Conservation (phyloP, 2,329 filamentous ascomycete species). For the Trichothecium roseum region DNA sequence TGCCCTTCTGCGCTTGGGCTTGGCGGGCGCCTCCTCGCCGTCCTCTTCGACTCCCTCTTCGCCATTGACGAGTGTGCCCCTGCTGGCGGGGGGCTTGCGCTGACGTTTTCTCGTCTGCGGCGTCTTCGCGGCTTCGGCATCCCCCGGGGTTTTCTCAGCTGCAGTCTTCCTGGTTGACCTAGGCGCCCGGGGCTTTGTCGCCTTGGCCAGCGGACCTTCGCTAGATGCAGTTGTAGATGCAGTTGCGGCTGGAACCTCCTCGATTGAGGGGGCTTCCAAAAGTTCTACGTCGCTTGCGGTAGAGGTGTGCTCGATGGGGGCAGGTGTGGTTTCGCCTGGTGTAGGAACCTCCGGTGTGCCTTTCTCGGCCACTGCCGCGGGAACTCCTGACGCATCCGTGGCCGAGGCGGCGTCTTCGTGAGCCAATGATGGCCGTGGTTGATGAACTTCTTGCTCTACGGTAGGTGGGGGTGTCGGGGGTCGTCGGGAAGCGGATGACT, state of each 20-base stretch:
- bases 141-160: background rate
- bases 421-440: no score
- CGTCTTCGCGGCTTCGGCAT: background rate
- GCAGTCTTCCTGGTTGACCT: background rate
- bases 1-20: constrained; percentile 10
- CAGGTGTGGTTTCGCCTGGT: no score
- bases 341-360: no score
- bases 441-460: no score
- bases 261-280: background rate
- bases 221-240: background rate
- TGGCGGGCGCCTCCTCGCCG: constrained; percentile 4
- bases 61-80: background rate
- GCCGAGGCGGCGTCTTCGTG: no score
- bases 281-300: no score
- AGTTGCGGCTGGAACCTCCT: background rate
- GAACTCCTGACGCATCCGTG: no score
- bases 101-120: constrained; percentile 14
- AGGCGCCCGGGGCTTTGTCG: background rate
- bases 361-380: no score
- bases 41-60: constrained; percentile 1
- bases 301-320: no score
- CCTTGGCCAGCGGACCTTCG: background rate
- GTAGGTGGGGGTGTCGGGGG: background rate
- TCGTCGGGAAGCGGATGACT: background rate
- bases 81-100: constrained; percentile 12